Evolutionary conservation across 371 early-diverging fungal species (phyloP), one percentile per base, ranked within the genome.

Genomic region (Fennellomyces sp.): DNA sequence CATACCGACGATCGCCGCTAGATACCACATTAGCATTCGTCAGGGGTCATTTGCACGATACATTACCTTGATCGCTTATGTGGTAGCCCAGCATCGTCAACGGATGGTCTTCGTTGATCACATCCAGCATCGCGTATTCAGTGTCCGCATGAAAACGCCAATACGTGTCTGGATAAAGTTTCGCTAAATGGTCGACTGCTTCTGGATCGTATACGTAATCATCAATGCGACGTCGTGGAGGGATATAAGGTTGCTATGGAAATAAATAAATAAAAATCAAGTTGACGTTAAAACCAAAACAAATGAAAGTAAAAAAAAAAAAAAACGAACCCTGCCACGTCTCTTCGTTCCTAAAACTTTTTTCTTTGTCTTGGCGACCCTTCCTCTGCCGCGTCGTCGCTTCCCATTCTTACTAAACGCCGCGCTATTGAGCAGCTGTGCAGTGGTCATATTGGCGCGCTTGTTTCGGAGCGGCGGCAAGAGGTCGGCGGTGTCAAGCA

Each of bases 1-100:
- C 87, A 93, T 90, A 12, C 93, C 86, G 11, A 88, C 88, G 49
- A 92, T 85, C 17, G 91, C 82, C 60, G 84, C 88, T 69, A 75
- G 75, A 13, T 3, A 27, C 19, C 29, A 15, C 2, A n/a, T n/a
- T n/a, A n/a, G n/a, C n/a, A n/a, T n/a, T n/a, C n/a, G n/a, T n/a
- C n/a, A n/a, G n/a, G n/a, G n/a, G n/a, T n/a, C n/a, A n/a, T n/a
- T n/a, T n/a, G n/a, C n/a, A n/a, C n/a, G n/a, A n/a, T n/a, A n/a
- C n/a, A n/a, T 21, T 12, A 63, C 42, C 57, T 56, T 63, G 57
- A 51, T 82, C 82, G 35, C 66, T 75, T 19, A 82, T 71, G 19
- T 72, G 73, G 25, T 77, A 71, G 2, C 78, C 70, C 19, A 88
- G 67, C 8, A 82, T 56, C 29, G 85, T 69, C 10, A 94, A 70